A percentile compares a stretch with the other conserved stretches of the same genome.
Evolutionary conservation across 306 rosid genomes (phyloP).

Genomic region (Lithocarpus polystachyus): DNA sequence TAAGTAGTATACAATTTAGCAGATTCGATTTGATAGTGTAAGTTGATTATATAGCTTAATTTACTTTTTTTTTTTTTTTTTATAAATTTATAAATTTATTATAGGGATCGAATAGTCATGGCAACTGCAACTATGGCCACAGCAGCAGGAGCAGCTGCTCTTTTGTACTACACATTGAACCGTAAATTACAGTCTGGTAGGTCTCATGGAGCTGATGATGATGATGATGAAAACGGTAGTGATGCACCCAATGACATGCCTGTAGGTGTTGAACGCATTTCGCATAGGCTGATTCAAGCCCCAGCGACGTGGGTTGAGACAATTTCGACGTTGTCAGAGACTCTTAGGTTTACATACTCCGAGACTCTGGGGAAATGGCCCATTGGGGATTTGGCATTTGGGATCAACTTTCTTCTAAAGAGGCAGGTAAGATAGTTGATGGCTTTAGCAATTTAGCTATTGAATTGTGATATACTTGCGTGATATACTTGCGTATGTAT

Average conservation of each 20-base stretch:
- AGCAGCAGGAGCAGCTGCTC: conserved; percentile 97
- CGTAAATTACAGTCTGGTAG: conserved; percentile 45
- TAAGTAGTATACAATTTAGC: not conserved
- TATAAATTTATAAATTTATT: not conserved
- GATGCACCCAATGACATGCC: conserved; percentile 33
- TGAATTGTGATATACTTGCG: not conserved
- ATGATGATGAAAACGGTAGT: conserved; percentile 31
- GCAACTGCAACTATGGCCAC: conserved; percentile 99
- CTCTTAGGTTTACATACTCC: conserved; percentile 87
- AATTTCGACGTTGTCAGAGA: conserved; percentile 82
- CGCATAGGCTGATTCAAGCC: conserved; percentile 77
- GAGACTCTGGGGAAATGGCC: conserved; percentile 99
- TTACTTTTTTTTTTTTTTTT: not conserved
- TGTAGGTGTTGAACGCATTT: conserved; percentile 58
- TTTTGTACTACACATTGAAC: conserved; percentile 79
- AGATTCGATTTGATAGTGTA: not conserved
- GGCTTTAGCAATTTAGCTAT: not conserved
- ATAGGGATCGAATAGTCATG: conserved; percentile 55
- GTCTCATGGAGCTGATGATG: conserved; percentile 31
- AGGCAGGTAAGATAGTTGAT: conserved; percentile 60
- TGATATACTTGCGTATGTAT: not conserved
- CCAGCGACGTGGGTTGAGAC: conserved; percentile 97
- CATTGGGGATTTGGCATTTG: conserved; percentile 93
- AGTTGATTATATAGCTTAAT: conserved; percentile 10
- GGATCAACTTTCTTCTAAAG: conserved; percentile 86